Percentiles rank a stretch among this genome's conserved stretches.
These are phyloP conservation scores for Pontederia paniculata DNA, from an alignment of 176 grass and related monocot species.

Conservation along the genomic window DNA sequence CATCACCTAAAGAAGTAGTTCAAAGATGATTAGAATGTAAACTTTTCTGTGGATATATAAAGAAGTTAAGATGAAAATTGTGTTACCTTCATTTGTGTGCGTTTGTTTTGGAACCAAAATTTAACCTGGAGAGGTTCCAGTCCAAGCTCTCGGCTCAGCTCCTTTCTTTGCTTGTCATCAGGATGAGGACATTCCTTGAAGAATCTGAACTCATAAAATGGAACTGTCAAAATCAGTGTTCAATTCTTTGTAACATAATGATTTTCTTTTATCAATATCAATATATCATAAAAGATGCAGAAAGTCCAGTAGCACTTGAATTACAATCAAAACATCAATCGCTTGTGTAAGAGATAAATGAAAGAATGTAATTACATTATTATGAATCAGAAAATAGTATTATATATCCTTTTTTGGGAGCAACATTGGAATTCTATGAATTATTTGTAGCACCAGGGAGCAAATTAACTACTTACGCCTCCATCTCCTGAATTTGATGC, in stretches of 20 bases:
- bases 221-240: no score
- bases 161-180: conserved; percentile 89
- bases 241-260: no score
- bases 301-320: no score
- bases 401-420: no score
- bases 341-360: no score
- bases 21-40: not conserved
- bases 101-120: conserved; percentile 98
- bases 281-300: no score
- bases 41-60: not conserved
- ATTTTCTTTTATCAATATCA: no score
- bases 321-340: no score
- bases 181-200: conserved; percentile 87
- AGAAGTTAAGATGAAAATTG: not conserved
- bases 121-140: conserved; percentile 78
- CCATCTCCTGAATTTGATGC: conserved; percentile 85
- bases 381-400: no score
- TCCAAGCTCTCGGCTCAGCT: conserved; percentile 60
- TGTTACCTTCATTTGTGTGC: conserved; percentile 86
- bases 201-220: conserved; percentile 29
- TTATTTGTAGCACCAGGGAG: not conserved
- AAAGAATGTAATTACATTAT: no score
- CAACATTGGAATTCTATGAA: not conserved
- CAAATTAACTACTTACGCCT: conserved; percentile 25
- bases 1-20: not conserved